Conservation (phyloP, 768 basidiomycete species). For the Kwoniella dejecticola region DNA sequence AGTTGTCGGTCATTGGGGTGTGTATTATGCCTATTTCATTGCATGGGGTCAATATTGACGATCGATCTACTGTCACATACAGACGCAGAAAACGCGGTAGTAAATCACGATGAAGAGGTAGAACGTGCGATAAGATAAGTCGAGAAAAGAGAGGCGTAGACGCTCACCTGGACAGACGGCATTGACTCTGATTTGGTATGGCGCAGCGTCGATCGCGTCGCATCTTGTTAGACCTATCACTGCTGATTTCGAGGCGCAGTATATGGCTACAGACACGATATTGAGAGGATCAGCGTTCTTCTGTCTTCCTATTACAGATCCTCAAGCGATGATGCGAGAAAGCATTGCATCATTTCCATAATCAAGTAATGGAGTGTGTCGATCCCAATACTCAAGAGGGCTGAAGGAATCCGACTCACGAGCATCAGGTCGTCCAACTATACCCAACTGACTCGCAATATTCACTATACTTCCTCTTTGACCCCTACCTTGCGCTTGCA, state of each 20-base stretch:
- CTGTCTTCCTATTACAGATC: too few relatives aligned
- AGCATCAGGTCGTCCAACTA: constrained; percentile 30
- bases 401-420: constrained; percentile 28
- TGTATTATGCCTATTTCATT: constrained; percentile 40
- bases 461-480: constrained; percentile 43
- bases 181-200: constrained; percentile 30
- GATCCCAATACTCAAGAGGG: neutral
- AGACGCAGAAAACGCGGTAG: too few relatives aligned
- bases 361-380: too few relatives aligned
- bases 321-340: too few relatives aligned
- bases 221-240: constrained; percentile 36
- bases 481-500: constrained; percentile 15
- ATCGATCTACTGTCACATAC: too few relatives aligned
- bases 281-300: neutral
- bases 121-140: too few relatives aligned
- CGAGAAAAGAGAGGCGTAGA: too few relatives aligned
- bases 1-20: constrained; percentile 31
- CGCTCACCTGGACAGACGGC: constrained; percentile 8
- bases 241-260: constrained; percentile 38
- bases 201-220: constrained; percentile 37
- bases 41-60: too few relatives aligned
- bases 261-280: constrained; percentile 21
- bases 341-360: too few relatives aligned
- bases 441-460: constrained; percentile 41
- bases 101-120: too few relatives aligned